Conservation (phyloP, 805 yeast genomes). For the Lipomyces yamanashiensis region DNA sequence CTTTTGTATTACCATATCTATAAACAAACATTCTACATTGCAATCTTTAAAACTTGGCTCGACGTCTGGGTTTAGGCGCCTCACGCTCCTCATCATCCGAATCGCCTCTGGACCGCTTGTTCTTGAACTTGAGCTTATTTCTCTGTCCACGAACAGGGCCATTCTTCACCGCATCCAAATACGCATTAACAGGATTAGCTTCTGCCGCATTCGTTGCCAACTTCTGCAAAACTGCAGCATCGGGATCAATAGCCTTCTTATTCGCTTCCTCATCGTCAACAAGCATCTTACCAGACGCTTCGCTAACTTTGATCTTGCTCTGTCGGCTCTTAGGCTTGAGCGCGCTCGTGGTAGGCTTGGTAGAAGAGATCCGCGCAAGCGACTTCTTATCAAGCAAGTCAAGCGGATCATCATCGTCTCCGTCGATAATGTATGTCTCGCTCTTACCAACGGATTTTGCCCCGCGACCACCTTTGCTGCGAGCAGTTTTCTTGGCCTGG, state of each 20-base stretch:
- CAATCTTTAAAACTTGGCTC: conserved; percentile 15
- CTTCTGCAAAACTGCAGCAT: conserved; percentile 52
- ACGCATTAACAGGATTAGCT: conserved; percentile 78
- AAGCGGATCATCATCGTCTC: conserved; percentile 72
- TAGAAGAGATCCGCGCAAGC: conserved; percentile 83
- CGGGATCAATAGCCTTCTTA: conserved; percentile 39
- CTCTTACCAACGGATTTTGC: conserved; percentile 38
- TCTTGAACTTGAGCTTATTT: conserved; percentile 85
- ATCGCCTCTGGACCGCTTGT: conserved; percentile 56
- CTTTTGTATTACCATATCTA: not conserved
- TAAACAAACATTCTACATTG: not conserved
- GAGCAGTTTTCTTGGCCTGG: conserved; percentile 33
- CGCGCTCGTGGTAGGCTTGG: conserved; percentile 70
- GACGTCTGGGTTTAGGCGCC: conserved; percentile 13
- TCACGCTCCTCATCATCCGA: conserved; percentile 49
- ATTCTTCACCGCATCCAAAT: conserved; percentile 88
- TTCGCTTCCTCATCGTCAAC: conserved; percentile 51
- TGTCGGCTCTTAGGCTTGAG: conserved; percentile 44
- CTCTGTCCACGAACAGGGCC: conserved; percentile 94
- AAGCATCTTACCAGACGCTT: conserved; percentile 68
- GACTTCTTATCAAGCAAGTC: conserved; percentile 87
- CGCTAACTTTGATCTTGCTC: conserved; percentile 49
- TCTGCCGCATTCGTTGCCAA: conserved; percentile 47
- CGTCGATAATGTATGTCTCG: conserved; percentile 67
- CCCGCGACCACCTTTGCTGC: conserved; percentile 30